Base-by-base conservation (phyloP, 1,284 basidiomycete species). In the Cutaneotrichosporon arboriforme region DNA sequence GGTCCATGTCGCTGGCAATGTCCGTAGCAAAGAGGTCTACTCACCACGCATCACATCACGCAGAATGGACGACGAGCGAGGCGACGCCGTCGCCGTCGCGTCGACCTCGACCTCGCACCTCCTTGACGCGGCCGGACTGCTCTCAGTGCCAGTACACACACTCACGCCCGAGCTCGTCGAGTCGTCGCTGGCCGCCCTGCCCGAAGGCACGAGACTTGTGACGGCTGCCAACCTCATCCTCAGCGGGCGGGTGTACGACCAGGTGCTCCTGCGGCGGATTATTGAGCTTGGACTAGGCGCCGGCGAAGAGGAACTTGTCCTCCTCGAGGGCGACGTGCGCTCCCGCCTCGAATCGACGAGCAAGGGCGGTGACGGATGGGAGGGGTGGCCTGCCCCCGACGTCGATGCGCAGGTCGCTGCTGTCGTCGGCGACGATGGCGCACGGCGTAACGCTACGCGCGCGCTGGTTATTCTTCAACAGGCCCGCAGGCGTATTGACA, bases 221-320 rank as follows among this genome's bases (percentile, higher is more conserved):
- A 54, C 58, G 13, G 50, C 47, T 37, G 48, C 58, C 36, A 59
- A 59, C 50, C 52, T 62, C 22, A 40, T 62, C 22, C 54, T 59
- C 20, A 44, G 46, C 38, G 52, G 54, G 20, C 39, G 46, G 20
- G 10, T 59, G 9, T 41, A 46, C 22, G 57, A 58, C 38, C 53
- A 46, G 20, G 38, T 33, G 57, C 37, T 64, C 49, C 15, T 73
- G 60, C 48, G 70, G 47, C 20, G 68, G 55, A 4, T 70, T 26
- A 38, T 74, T 58, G 50, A 63, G 37, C 34, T 64, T 46, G 60
- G 66, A 10, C 59, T 64, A 21, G 51, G 52, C n/a, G 57, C 55
- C 4, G 56, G 54, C 4, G 22, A 49, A 13, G 52, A 44, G 26
- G 61, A 55, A 21, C 22, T 37, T 3, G n/a, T 38, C 13, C 52